Base-by-base conservation (phyloP, 2,329 filamentous ascomycete species). In the Paracoccidioides brasiliensis region DNA sequence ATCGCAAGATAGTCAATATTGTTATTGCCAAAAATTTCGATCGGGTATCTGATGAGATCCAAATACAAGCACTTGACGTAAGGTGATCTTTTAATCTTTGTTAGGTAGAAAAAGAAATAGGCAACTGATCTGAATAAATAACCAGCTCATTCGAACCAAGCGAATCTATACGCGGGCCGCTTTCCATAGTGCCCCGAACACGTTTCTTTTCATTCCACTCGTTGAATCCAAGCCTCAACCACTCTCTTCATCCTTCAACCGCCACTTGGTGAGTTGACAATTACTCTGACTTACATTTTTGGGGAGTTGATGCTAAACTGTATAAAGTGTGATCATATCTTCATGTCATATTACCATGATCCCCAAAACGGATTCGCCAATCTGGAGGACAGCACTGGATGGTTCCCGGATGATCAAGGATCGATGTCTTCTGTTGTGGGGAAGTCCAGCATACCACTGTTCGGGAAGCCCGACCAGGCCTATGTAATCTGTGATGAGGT, bases 261-360 rank as follows among this genome's bases (percentile, higher is more conserved):
- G 64, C 46, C 73, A 77, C 60, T 60, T 77, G 46, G 74, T 76
- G 33, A 42, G 63, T 55, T 55, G 7, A 30, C 38, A 35, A 8
- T 12, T 33, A 8, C 37, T 15, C 28, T 33, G 33, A n/a, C 6
- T n/a, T 42, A 35, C 22, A 35, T 38, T 30, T 30, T 33, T 9
- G 8, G n/a, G n/a, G 30, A 38, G 2, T 43, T 15, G 14, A 9
- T 28, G 15, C 41, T 44, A 33, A 55, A 35, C 42, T 22, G 10
- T 5, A 32, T 5, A 8, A 58, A 76, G 69, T 94, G 90, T 63
- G 89, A 97, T 57, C 82, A 87, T 60, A 85, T 97, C 61, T 88
- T 90, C 66, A 83, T 97, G 56, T 91, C 88, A 0, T 90, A 97
- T 69, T 88, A 84, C 73, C 90, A 97, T 64, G 79, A 84, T 56